Percentiles rank a stretch among this genome's conserved stretches.
Evolutionary conservation across 2,329 filamentous ascomycete species (phyloP).

Genomic region (Thelonectria olida): DNA sequence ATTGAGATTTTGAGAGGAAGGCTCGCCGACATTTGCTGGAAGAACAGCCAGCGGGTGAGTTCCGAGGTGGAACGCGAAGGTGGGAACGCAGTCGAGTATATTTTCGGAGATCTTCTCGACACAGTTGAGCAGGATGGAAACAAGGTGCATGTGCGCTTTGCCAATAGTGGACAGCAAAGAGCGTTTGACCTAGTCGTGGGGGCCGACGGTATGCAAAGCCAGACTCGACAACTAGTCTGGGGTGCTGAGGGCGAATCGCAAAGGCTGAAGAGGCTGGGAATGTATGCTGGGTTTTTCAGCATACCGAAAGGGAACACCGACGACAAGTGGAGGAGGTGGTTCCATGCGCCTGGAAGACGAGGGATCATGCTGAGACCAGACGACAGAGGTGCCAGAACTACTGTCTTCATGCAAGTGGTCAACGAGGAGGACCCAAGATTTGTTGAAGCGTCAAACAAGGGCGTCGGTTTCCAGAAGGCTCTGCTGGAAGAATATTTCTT

Average conservation of each 20-base stretch:
- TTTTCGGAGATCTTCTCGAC: constrained; percentile 43
- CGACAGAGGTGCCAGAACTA: constrained; percentile 36
- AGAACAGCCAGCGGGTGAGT: constrained; percentile 24
- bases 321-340: constrained; percentile 37
- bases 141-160: constrained; percentile 50
- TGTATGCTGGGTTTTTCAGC: constrained; percentile 49
- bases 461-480: constrained; percentile 48
- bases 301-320: constrained; percentile 42
- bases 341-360: constrained; percentile 47
- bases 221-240: constrained; percentile 3
- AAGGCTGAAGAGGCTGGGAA: not conserved
- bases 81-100: constrained; percentile 29
- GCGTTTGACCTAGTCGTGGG: constrained; percentile 63
- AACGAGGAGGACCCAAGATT: constrained; percentile 38
- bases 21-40: constrained; percentile 39
- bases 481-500: constrained; percentile 51
- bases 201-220: constrained; percentile 56
- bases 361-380: constrained; percentile 39
- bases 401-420: constrained; percentile 38
- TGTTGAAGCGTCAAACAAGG: constrained; percentile 31
- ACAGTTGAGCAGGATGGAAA: constrained; percentile 41
- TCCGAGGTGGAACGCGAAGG: constrained; percentile 34
- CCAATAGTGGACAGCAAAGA: constrained; percentile 49
- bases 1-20: constrained; percentile 69
- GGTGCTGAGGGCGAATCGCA: not conserved